Conservation (phyloP, 345 rosid species). For the Arabidopsis thaliana region TAIR10.1 NC_003075.7:11924001-11924500, state of each 20-base stretch:
- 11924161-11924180: conserved; percentile 7
- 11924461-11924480: too few relatives aligned
- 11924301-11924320: too few relatives aligned
- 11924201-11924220: conserved; percentile 38
- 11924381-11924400: not conserved
- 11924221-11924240: conserved; percentile 51
- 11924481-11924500: too few relatives aligned
- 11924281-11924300: not conserved
- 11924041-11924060: conserved; percentile 76
- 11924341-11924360: not conserved
- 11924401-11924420: too few relatives aligned
- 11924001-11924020: conserved; percentile 74
- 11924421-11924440: too few relatives aligned
- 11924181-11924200: conserved; percentile 22
- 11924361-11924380: not conserved
- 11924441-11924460: too few relatives aligned
- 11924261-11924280: not conserved
- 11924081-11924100: not conserved
- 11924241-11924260: conserved; percentile 39
- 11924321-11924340: not conserved
- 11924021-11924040: conserved; percentile 83
- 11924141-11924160: conserved; percentile 10
- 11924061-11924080: conserved; percentile 70
- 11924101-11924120: conserved; percentile 12
- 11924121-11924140: not conserved